Percentiles rank a stretch among this genome's conserved stretches.
Conservation (phyloP, 2,329 filamentous ascomycete genomes). For the Apiospora rasikravindrae region DNA sequence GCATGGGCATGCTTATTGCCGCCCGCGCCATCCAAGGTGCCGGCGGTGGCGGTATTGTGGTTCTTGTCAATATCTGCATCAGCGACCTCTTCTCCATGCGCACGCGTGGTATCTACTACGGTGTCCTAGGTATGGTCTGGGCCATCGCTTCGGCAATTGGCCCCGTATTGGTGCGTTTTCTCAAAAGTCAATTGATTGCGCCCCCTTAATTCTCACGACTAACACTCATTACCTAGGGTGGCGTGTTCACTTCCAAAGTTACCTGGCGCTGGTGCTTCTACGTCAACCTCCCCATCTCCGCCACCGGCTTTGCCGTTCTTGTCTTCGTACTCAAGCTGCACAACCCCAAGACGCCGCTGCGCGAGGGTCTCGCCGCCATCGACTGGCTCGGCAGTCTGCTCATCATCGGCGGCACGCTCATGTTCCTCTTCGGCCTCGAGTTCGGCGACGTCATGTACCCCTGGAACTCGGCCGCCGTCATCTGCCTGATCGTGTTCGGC, state of each 20-base stretch:
- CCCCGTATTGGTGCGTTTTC: conserved; percentile 54
- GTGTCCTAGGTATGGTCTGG: conserved; percentile 62
- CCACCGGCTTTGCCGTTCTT: conserved; percentile 52
- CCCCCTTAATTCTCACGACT: background rate
- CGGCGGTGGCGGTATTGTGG: conserved; percentile 62
- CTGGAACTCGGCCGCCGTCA: conserved; percentile 75
- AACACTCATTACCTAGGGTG: conserved; percentile 47
- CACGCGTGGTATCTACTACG: conserved; percentile 57
- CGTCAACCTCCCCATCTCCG: conserved; percentile 63
- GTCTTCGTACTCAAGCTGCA: conserved; percentile 71
- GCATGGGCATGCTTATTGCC: conserved; percentile 59
- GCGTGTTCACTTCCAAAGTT: conserved; percentile 66
- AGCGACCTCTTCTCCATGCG: conserved; percentile 61
- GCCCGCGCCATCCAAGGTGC: conserved; percentile 62
- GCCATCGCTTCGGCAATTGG: conserved; percentile 69
- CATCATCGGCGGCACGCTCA: conserved; percentile 79
- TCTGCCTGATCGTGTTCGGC: conserved; percentile 81
- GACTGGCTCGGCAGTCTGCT: conserved; percentile 62
- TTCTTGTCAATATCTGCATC: conserved; percentile 64
- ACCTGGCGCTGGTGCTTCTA: conserved; percentile 74
- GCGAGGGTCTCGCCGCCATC: conserved; percentile 66
- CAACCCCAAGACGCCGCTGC: conserved; percentile 68
- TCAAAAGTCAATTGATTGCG: background rate
- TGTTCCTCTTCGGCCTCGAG: conserved; percentile 86
- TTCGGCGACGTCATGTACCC: conserved; percentile 79